Evolutionary conservation across 1,139 yeast genomes (phyloP).

Genomic region (Blastobotrys indianensis): DNA sequence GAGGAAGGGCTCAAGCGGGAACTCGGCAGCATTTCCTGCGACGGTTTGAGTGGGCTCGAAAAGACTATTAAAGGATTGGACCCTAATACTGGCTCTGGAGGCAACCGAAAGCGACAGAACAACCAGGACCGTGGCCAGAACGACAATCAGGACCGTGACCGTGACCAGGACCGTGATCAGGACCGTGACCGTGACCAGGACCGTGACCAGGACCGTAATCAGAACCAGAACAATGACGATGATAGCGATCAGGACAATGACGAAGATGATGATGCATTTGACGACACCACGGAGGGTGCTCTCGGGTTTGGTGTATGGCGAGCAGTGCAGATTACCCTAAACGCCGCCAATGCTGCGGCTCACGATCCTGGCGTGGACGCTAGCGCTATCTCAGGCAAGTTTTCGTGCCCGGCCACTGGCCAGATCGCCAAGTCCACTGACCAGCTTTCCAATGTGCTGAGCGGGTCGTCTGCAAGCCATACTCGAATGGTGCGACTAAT

Average conservation of each 20-base stretch:
- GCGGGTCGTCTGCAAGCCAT: not conserved
- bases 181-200: slow-evolving; percentile 2
- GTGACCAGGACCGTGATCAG: not conserved
- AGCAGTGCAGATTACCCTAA: slow-evolving; percentile 7
- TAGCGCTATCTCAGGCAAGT: not conserved
- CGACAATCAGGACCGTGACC: not conserved
- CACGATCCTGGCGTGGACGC: slow-evolving; percentile 8
- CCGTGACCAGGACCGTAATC: not conserved
- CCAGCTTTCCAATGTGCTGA: slow-evolving; percentile 2
- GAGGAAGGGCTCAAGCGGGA: no score
- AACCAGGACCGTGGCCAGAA: not conserved
- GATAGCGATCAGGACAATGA: not conserved
- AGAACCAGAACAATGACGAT: not conserved
- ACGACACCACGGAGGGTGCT: slow-evolving; percentile 8
- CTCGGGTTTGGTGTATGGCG: slow-evolving; percentile 8
- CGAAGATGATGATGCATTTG: slow-evolving; percentile 7
- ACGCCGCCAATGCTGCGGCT: slow-evolving; percentile 6
- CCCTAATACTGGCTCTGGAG: no score
- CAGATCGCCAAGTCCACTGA: slow-evolving; percentile 5
- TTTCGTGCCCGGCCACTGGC: slow-evolving; percentile 12
- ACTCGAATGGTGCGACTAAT: no score
- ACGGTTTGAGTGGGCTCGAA: no score
- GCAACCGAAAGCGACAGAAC: not conserved
- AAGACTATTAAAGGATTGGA: no score
- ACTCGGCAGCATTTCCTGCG: no score